Base-by-base conservation (phyloP, 768 basidiomycete genomes). In the Phylloporus rhodoxanthus region DNA sequence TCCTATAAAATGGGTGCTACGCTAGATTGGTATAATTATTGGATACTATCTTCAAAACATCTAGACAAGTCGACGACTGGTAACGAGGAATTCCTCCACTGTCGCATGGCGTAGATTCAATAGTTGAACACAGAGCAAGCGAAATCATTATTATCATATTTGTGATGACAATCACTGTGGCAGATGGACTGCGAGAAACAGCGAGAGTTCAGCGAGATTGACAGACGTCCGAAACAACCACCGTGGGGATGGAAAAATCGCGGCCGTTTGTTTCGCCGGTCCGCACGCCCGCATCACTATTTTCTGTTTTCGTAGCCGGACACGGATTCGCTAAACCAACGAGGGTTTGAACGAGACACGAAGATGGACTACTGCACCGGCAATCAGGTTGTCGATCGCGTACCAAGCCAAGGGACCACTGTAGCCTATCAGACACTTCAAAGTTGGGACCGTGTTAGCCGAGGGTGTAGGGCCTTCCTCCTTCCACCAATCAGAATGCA, bases 201-300 rank as follows among this genome's bases (percentile, higher is more conserved):
- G 26, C 5, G 26, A 26, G 26, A 26, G 26, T 26, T 13, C 13
- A 30, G 13, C 13, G 29, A 30, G 11, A n/a, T n/a, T n/a, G n/a
- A n/a, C n/a, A n/a, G n/a, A 32, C 30, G 20, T 39, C 20, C 23
- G 60, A 43, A 32, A 66, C 66, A 19, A 72, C 74, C 23, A 87
- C 69, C 15, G 75, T 13, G 29, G 29, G 68, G 51, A 76, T 73
- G 2, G 82, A 79, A 0, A 77, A 80, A 64, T 87, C 85, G 5
- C 73, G 56, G 21, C 86, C 86, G 59, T 84, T 75, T 14, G 87
- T 77, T 21, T 74, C 76, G 38, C 85, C 87, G 17, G 72, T 64
- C 32, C 84, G 75, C 25, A 85, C 75, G 3, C 88, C 87, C 2
- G 87, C 89, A 15, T 73, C 68, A 88, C 85, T 36, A 37, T 19